A percentile compares a stretch with the other conserved stretches of the same genome.
Conservation (phyloP, 1,284 basidiomycete genomes). For the Ganoderma sinense region DNA sequence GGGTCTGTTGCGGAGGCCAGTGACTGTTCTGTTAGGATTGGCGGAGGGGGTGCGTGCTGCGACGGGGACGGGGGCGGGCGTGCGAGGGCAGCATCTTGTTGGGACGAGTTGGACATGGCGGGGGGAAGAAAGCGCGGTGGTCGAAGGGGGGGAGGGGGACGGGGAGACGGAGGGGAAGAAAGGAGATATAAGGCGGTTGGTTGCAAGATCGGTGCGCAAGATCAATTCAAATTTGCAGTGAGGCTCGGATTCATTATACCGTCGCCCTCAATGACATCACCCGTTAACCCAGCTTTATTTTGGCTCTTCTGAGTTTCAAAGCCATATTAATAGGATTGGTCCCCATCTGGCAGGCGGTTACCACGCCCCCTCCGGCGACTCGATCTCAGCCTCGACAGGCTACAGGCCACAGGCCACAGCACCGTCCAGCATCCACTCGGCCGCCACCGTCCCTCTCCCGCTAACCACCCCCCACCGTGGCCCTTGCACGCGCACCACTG, state of each 20-base stretch:
- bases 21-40: constrained; percentile 45
- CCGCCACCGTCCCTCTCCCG: neutral
- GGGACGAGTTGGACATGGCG: constrained; percentile 36
- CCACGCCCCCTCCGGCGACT: constrained; percentile 20
- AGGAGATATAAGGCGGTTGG: constrained; percentile 18
- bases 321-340: constrained; percentile 6
- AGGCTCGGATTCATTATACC: constrained; percentile 18
- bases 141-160: constrained; percentile 14
- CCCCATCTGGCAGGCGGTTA: constrained; percentile 17
- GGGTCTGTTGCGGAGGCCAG: constrained; percentile 44
- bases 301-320: constrained; percentile 12
- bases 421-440: constrained; percentile 3
- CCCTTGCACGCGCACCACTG: constrained; percentile 3
- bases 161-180: constrained; percentile 9
- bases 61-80: constrained; percentile 32
- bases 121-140: constrained; percentile 4
- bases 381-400: too few species aligned
- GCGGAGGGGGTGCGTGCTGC: constrained; percentile 19
- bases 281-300: neutral
- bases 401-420: too few species aligned
- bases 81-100: constrained; percentile 32
- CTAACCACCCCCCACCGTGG: neutral
- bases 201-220: constrained; percentile 23
- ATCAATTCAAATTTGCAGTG: constrained; percentile 22
- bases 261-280: constrained; percentile 27